phyloP scores from a whole-genome alignment of 768 basidiomycete genomes.

The Coprinellus micaceus region DNA sequence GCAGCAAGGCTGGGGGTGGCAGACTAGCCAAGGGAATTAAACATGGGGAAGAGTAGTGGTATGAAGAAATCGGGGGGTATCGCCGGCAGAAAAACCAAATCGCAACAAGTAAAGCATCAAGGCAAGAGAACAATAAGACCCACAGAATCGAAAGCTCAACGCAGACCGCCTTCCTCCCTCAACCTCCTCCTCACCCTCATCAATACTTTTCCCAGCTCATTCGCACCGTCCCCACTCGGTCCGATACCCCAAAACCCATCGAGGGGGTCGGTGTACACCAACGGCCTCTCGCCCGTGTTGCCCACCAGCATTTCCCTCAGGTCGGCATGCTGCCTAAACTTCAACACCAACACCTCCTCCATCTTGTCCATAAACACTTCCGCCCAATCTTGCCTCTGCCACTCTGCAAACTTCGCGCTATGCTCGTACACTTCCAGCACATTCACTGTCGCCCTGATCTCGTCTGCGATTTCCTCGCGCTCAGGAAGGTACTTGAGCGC shows the following conservation, averaged over 20 bases:
- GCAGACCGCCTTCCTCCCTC: conserved; percentile 17
- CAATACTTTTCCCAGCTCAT: conserved; percentile 63
- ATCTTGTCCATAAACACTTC: conserved; percentile 51
- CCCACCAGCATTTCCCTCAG: conserved; percentile 49
- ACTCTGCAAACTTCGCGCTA: conserved; percentile 27
- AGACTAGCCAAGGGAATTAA: too few species aligned
- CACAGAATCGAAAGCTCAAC: too few species aligned
- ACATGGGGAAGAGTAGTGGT: too few species aligned
- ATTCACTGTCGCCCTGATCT: conserved; percentile 42
- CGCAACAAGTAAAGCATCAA: too few species aligned
- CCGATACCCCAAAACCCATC: conserved; percentile 74
- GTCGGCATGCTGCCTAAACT: conserved; percentile 68
- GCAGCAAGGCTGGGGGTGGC: too few species aligned
- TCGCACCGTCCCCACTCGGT: conserved; percentile 39
- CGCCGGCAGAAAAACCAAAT: too few species aligned
- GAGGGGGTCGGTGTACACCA: conserved; percentile 51
- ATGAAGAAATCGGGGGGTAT: too few species aligned
- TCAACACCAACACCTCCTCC: conserved; percentile 62
- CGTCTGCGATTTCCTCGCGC: conserved; percentile 51
- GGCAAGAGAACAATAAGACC: too few species aligned
- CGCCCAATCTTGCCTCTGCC: conserved; percentile 55
- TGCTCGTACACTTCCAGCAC: conserved; percentile 36
- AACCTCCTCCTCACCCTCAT: conserved; percentile 51
- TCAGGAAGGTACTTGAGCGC: conserved; percentile 63
- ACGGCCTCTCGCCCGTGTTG: conserved; percentile 43